Base-by-base conservation (phyloP, 495 filamentous ascomycete genomes). In the Xylaria intraflava region DNA sequence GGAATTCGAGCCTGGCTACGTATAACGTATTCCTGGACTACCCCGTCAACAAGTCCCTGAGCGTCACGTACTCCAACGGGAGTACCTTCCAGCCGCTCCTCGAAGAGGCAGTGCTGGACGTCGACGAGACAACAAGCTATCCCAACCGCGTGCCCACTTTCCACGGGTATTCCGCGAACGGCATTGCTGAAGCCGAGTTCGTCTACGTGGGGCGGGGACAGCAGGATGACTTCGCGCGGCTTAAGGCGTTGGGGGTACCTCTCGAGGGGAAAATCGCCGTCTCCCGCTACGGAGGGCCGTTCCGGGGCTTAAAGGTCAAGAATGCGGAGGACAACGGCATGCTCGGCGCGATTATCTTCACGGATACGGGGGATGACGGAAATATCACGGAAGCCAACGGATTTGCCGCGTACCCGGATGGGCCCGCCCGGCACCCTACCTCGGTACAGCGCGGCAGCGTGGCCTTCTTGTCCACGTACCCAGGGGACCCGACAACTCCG, bases 11-110 rank as follows among this genome's bases (percentile, higher is more conserved):
- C 19, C 80, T 96, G 50, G 83, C 81, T 8, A 70, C 83, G 9
- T 95, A 96, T 62, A 84, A 94, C 56, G 78, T 87, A 30, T 94
- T 88, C 56, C 66, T 93, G 48, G 94, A 93, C 57, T 95, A 94
- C 59, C 90, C 90, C 5, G 55, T 82, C 10, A 81, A 81, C 26
- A 87, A 91, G 56, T 77, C 85, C 0, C 62, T 95, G 48, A 85
- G 83, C 20, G 65, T 95, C 12, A 61, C 33, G 56, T 61, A 53
- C 59, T 55, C 62, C 1, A 83, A 79, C 62, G 70, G 71, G 16
- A 82, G 88, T 10, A 76, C 72, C 38, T 90, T 78, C 57, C 83
- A 88, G 60, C 87, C 87, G 11, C 79, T 70, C 7, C 61, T 95
- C 39, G 83, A 88, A 62, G 90, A 96, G 64, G 86, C 88, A 65